Evolutionary conservation across 2,329 filamentous ascomycete genomes (phyloP), one percentile per base, ranked within the genome.

Genomic region (Dothistroma pini): DNA sequence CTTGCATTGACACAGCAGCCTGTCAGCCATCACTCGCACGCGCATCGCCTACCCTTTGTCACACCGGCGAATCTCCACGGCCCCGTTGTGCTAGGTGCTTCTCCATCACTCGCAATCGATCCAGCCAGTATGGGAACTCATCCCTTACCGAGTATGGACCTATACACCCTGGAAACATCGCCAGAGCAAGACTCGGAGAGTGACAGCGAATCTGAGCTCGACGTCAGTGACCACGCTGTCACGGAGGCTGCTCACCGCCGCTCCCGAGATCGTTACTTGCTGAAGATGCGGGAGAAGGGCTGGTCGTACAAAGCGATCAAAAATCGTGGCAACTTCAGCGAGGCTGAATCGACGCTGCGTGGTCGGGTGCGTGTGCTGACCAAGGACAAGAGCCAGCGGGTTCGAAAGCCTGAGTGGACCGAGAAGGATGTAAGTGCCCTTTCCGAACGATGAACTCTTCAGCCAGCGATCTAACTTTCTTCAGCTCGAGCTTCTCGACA

Each of bases 281-380:
- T 89, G 16, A 69, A 78, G n/a, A 77, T 80, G 25, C 86, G 85
- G 71, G 69, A 73, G 8, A 72, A 77, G 1, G 87, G 87, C 2
- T 76, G 84, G 76, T 85, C 86, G 0, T 91, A 90, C 75, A 83
- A 81, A 57, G 80, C 88, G 61, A 90, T 91, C 68, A 82, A 82
- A 41, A 67, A 71, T 7, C 69, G 75, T 19, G 84, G 86, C 14
- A 75, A 78, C 1, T 87, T 87, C 64, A 54, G 74, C 0, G 86
- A 89, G 68, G 86, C 87, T 1, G 88, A 90, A 74, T 89, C 88
- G 11, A 92, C 89, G 0, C 78, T 93, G 41, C 82, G 89, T 14
- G 89, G 89, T 0, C 82, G 88, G 0, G 86, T 83, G 66, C 80
- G 89, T 4, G 84, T 82, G 2, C 73, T 91, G 68, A 89, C 84